These are phyloP conservation scores for Biscogniauxia marginata DNA, from an alignment of 2,329 filamentous ascomycete species.

Conservation along the genomic window DNA sequence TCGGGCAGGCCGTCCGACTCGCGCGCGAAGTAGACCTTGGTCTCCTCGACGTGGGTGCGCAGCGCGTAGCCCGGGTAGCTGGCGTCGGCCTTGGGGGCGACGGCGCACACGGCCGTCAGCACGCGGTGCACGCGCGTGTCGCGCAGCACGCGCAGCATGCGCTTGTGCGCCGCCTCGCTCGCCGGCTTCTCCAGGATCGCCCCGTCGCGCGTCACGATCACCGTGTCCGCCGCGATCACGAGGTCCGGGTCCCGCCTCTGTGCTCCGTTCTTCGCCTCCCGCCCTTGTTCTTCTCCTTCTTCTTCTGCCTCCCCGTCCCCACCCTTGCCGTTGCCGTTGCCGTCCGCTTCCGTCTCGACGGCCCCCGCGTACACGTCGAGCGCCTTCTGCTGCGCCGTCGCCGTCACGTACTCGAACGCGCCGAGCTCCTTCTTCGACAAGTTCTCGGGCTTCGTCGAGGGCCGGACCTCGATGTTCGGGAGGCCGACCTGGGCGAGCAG, in stretches of 20 bases:
- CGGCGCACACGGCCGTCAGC: constrained; percentile 79
- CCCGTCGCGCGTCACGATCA: constrained; percentile 76
- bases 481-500: constrained; percentile 83
- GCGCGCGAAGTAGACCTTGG: constrained; percentile 80
- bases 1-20: constrained; percentile 61
- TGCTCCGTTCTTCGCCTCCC: background rate
- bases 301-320: constrained; percentile 1
- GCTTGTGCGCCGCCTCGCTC: constrained; percentile 75
- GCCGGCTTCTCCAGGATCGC: constrained; percentile 88
- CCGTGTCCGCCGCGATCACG: constrained; percentile 86
- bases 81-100: constrained; percentile 79
- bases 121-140: constrained; percentile 79
- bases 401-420: constrained; percentile 87
- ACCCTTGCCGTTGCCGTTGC: constrained; percentile 27
- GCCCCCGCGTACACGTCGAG: constrained; percentile 63
- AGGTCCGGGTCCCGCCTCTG: constrained; percentile 66
- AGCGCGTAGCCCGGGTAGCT: constrained; percentile 82
- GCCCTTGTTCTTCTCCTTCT: constrained; percentile 34
- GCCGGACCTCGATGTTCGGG: constrained; percentile 76
- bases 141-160: constrained; percentile 79
- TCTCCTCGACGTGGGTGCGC: constrained; percentile 83
- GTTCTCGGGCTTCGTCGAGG: constrained; percentile 82
- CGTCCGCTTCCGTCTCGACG: constrained; percentile 36
- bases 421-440: constrained; percentile 71
- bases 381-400: constrained; percentile 82